These are phyloP conservation scores for Clitopilus passeckerianus DNA, from an alignment of 768 basidiomycete species.

Conservation along the genomic window DNA sequence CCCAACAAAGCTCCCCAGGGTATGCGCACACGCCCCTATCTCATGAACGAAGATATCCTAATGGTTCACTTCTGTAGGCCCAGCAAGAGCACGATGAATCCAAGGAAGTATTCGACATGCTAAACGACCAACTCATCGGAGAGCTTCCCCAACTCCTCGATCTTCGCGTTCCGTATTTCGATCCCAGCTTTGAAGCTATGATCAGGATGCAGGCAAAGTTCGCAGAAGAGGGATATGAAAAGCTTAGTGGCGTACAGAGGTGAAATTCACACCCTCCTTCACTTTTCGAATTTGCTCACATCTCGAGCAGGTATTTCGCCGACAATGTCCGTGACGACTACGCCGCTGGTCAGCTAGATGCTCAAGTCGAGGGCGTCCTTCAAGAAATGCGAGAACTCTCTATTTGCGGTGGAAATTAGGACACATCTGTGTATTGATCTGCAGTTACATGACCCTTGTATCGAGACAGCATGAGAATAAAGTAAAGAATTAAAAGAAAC, in stretches of 20 bases:
- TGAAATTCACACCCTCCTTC: constrained; percentile 22
- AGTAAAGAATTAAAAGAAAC: neutral
- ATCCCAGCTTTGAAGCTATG: constrained; percentile 99
- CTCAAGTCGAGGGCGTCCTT: constrained; percentile 95
- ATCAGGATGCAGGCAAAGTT: constrained; percentile 97
- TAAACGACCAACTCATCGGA: constrained; percentile 87
- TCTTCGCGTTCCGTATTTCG: constrained; percentile 95
- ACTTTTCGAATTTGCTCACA: neutral
- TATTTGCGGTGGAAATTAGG: constrained; percentile 71
- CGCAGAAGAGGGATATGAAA: constrained; percentile 97
- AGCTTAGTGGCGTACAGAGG: constrained; percentile 91
- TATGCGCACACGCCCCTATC: neutral
- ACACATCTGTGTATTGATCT: neutral
- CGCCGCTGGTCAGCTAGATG: constrained; percentile 92
- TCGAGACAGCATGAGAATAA: neutral
- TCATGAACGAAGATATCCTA: neutral
- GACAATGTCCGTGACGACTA: constrained; percentile 94
- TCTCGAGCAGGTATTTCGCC: constrained; percentile 66
- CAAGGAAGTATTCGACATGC: constrained; percentile 87
- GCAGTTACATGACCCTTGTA: neutral
- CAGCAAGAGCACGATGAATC: constrained; percentile 96
- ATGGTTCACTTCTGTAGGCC: constrained; percentile 42
- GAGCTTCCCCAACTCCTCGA: constrained; percentile 93
- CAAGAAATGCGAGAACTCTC: constrained; percentile 96
- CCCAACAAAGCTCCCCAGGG: constrained; percentile 79